A percentile compares a stretch with the other conserved stretches of the same genome.
phyloP scores from a whole-genome alignment of 805 yeast genomes.

The Schwanniomyces vanrijiae region DNA sequence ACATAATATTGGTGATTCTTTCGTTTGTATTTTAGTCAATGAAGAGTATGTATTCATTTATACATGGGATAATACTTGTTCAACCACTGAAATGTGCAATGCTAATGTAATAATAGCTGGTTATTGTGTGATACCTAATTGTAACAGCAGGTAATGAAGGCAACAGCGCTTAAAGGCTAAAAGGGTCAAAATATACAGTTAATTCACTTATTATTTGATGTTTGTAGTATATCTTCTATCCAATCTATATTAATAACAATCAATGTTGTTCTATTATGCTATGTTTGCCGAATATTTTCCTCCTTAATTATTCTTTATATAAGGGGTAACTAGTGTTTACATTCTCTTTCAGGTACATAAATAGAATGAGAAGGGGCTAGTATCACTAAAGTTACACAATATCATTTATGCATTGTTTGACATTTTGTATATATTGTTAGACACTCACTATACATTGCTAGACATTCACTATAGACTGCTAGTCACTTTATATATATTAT shows the following conservation, averaged over 20 bases:
- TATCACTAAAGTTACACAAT: not conserved
- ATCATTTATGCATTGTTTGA: not conserved
- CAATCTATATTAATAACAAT: not conserved
- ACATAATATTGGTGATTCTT: constrained; percentile 34
- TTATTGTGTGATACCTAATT: not conserved
- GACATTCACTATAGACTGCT: not conserved
- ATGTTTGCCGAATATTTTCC: not conserved
- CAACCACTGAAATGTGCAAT: not conserved
- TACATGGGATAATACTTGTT: not conserved
- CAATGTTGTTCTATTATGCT: not conserved
- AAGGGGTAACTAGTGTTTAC: not conserved
- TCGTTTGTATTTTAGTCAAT: constrained; percentile 5
- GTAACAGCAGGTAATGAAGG: not conserved
- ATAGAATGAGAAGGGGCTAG: not conserved
- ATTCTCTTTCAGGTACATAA: not conserved
- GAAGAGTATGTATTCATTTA: constrained; percentile 22
- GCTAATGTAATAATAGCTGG: not conserved
- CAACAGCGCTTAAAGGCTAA: not conserved
- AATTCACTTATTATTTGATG: not conserved
- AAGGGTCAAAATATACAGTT: not conserved
- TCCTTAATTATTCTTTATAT: not conserved
- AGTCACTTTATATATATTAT: not conserved
- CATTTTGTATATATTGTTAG: constrained; percentile 12
- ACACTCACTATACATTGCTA: constrained; percentile 48
- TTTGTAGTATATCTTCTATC: not conserved